Base-by-base conservation (phyloP, 306 rosid species). In the Ziziphus jujuba region DNA sequence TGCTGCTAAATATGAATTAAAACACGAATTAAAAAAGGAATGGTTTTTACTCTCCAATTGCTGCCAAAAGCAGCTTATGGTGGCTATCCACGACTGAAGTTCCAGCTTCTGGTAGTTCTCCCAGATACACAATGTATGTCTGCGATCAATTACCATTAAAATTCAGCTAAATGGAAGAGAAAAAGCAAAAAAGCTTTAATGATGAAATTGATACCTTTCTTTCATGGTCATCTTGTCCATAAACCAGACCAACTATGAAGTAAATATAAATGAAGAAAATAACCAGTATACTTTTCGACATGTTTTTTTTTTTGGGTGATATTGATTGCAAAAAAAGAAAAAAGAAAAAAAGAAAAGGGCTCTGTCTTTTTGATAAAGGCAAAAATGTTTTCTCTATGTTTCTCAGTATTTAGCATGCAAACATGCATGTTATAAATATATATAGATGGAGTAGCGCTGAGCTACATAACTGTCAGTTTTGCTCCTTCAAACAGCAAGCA, bases 51-150 rank as follows among this genome's bases (percentile, higher is more conserved):
- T 87, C 84, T 85, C 95, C 96, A 40, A 85, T 81, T 1, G 80
- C 79, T 36, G 80, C 6, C 5, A 52, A 35, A 52, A 92, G 84
- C 68, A 92, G 35, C 80, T 70, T 74, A 71, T 87, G 75, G 77
- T 92, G 96, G 59, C 68, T 68, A 36, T 49, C 59, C 56, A 74
- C 65, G 68, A 71, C 67, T 24, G 85, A 58, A 58, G 75, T 45
- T 55, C 8, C 66, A 10, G 69, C 45, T 43, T 15, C 60, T 0
- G 81, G 91, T 56, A 82, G 22, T 53, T 82, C 85, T 62, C 95
- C 92, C 96, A 87, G 89, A 79, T 92, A 89, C 22, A 92, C 88
- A 66, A 92, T 89, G 72, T 87, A 89, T 3, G 95, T 79, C 98
- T 89, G 85, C 12, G 12, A 31, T 15, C n/a, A 28, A 10, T 49